Percentiles rank a stretch among this genome's conserved stretches.
phyloP scores from a whole-genome alignment of 2,329 filamentous ascomycete genomes.

The Diaporthe vaccinii region DNA sequence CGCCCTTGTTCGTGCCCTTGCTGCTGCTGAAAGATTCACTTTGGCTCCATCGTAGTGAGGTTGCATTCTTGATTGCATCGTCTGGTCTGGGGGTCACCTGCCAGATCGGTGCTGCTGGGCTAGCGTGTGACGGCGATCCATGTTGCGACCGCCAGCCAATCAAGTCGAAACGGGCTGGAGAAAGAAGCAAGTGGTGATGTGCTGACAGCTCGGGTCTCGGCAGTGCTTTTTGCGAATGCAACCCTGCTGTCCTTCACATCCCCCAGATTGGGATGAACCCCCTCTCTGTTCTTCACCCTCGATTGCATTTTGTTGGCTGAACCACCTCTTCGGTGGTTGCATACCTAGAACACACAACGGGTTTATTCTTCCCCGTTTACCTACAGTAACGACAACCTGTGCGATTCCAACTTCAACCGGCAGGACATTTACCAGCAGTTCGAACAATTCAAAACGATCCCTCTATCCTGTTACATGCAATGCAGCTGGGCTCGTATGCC shows the following conservation, averaged over 20 bases:
- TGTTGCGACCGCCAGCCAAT: constrained; percentile 29
- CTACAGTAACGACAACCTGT: not conserved
- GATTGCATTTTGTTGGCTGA: not conserved
- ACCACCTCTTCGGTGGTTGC: not conserved
- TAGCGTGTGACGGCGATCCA: constrained; percentile 3
- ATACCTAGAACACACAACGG: constrained; percentile 1
- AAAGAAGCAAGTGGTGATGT: constrained; percentile 11
- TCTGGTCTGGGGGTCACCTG: constrained; percentile 14
- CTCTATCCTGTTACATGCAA: constrained; percentile 31
- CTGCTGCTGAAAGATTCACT: not conserved
- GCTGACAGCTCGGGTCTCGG: constrained; percentile 34
- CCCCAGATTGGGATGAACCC: not conserved
- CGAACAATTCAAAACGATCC: not conserved
- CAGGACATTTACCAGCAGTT: not conserved
- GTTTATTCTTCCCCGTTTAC: not conserved
- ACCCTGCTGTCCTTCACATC: constrained; percentile 12
- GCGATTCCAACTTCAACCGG: not conserved
- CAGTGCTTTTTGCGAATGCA: constrained; percentile 13
- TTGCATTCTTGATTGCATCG: constrained; percentile 5
- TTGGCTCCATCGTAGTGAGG: not conserved
- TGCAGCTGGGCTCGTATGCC: constrained; percentile 16
- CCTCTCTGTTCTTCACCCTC: not conserved
- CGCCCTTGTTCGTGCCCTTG: not conserved
- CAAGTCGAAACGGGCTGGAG: constrained; percentile 15
- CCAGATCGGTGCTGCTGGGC: constrained; percentile 13